Percentiles rank a stretch among this genome's conserved stretches.
Evolutionary conservation across 176 grass and related monocot species (phyloP).

Genomic region (Otatea glauca): DNA sequence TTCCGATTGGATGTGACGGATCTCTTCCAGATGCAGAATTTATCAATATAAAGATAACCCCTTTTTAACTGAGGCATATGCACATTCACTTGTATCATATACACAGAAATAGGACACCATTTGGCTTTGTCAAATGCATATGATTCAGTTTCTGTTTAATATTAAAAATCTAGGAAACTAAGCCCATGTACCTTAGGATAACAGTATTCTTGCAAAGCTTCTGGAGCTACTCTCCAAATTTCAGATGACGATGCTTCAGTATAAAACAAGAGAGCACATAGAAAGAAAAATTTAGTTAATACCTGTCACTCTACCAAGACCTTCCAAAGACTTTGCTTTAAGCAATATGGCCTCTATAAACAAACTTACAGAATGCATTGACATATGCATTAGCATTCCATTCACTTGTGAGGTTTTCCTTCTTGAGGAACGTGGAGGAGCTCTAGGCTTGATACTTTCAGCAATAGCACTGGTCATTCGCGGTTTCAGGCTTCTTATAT

Average conservation of each 20-base stretch:
- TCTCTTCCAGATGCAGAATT: background rate
- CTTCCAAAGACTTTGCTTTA: slow-evolving; percentile 86
- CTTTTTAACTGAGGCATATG: slow-evolving; percentile 9
- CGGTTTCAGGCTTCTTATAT: slow-evolving; percentile 70
- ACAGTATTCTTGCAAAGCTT: slow-evolving; percentile 15
- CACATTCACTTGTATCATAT: slow-evolving; percentile 25
- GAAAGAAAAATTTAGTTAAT: slow-evolving; percentile 15
- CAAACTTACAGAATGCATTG: slow-evolving; percentile 95
- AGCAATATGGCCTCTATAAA: slow-evolving; percentile 92
- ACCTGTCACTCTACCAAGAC: slow-evolving; percentile 76
- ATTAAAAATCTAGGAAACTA: slow-evolving; percentile 2
- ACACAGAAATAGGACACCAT: slow-evolving; percentile 2
- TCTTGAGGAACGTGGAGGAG: slow-evolving; percentile 60
- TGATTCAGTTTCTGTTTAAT: slow-evolving; percentile 29
- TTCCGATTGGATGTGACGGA: slow-evolving; percentile 27
- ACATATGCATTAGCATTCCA: slow-evolving; percentile 82
- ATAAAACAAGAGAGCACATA: slow-evolving; percentile 28
- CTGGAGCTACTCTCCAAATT: slow-evolving; percentile 27
- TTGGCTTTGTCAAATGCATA: slow-evolving; percentile 25
- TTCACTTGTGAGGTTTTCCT: slow-evolving; percentile 62
- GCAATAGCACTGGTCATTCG: slow-evolving; percentile 74
- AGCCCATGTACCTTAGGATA: background rate
- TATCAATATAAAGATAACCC: slow-evolving; percentile 15
- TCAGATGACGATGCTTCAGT: slow-evolving; percentile 16
- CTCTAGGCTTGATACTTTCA: slow-evolving; percentile 71